Evolutionary conservation across 2,329 filamentous ascomycete genomes (phyloP), one percentile per base, ranked within the genome.

Genomic region (Clarireedia paspali): DNA sequence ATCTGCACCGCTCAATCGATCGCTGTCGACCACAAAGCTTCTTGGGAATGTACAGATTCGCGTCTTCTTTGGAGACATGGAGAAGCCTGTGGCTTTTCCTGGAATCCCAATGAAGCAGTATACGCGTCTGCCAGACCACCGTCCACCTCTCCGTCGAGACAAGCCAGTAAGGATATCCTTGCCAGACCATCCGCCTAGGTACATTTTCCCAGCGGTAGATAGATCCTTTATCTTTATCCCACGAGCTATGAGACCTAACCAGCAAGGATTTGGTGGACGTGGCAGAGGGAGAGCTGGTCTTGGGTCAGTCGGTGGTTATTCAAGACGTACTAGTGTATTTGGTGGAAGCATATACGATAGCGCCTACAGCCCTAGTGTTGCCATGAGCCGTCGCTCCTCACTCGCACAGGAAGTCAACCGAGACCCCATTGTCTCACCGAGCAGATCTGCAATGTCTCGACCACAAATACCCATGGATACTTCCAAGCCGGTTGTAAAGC

Each of bases 221-320:
- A 80, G 94, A 62, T 97, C 94, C 0, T 99, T 99, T 71, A 95
- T 96, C 66, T 99, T 99, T 73, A 99, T 99, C 59, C 94, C 94
- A 12, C 82, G 94, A 63, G 92, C 92, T 10, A 81, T 96, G 75
- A 84, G 94, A 63, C 94, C 94, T 14, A 96, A 96, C 69, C 91
- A 95, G 70, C 89, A 95, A 74, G 82, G 84, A 30, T 82, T 85
- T 62, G 78, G 77, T 45, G 77, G 82, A 55, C 80, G 80, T 52
- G 80, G 88, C 55, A 87, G 89, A 67, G 84, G 89, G 39, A 81
- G 85, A 57, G 87, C 89, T 57, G 83, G 83, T 15, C 80, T 88
- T 72, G 85, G 77, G 62, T 89, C 76, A 66, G 74, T 87, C 55
- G 81, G 82, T 5, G 81, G 81, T 10, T 84, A 80, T 63, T 90